Base-by-base conservation (phyloP, 1,139 yeast species). In the Spencermartinsiella ligniputridi region DNA sequence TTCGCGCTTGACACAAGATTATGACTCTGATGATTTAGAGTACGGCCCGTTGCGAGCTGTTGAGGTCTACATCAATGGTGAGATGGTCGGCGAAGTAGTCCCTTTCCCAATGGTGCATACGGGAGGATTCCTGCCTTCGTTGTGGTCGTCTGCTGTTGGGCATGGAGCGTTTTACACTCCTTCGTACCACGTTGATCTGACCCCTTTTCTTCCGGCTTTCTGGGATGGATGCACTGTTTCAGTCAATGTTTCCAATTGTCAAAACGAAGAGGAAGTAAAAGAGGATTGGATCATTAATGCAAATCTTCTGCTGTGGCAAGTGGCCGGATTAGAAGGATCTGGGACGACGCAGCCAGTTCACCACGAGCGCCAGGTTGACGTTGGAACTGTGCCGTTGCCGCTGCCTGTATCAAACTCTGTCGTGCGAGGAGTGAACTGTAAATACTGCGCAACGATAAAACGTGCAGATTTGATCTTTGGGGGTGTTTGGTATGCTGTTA, bases 141-240 rank as follows among this genome's bases (percentile, higher is more conserved):
- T 86, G 41, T 87, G 96, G 96, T 70, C 75, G 35, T 86, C 95
- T 2, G 77, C 84, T 46, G 95, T 87, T 11, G 79, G 86, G 2
- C 71, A 75, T 24, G 74, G 79, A 48, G 83, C 95, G 0, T 86
- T 81, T 63, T 94, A 87, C 62, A 69, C 87, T 25, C 81, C 78
- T 17, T 71, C 82, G 3, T 70, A 82, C 53, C 79, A 76, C 44
- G 58, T 86, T 39, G 95, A 86, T 53, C 58, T 87, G 42, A 77
- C 89, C 4, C 78, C 85, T 0, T 71, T 79, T 49, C 65, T 86
- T 45, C 92, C 94, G 2, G 57, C 64, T 29, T 63, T 85, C 30
- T 81, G 88, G 86, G 63, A 65, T 5, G 56, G 58, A 6, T 43
- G 53, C 4, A 47, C 50, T 3, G 49, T 68, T 36, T 43, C 51